Percentiles rank a stretch among this genome's conserved stretches.
phyloP scores from a whole-genome alignment of 2,329 filamentous ascomycete species.

The Penicillium sp. region DNA sequence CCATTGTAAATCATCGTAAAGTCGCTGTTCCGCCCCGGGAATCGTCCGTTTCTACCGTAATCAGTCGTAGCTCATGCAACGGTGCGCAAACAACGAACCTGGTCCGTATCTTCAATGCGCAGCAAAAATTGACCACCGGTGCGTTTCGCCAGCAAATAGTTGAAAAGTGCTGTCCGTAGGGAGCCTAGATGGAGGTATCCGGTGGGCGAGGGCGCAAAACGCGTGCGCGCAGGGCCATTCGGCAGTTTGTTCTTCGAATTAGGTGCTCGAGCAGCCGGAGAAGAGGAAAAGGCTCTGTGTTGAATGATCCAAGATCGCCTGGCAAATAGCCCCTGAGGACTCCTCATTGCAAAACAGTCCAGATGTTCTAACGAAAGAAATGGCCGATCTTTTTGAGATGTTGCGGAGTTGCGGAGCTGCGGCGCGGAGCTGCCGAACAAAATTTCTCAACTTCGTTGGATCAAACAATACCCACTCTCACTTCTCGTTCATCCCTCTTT shows the following conservation, averaged over 20 bases:
- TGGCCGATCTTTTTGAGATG: conserved; percentile 4
- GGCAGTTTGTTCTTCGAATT: conserved; percentile 43
- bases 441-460: conserved; percentile 19
- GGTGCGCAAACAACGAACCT: conserved; percentile 52
- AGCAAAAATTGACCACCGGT: conserved; percentile 89
- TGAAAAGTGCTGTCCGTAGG: conserved; percentile 89
- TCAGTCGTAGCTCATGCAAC: conserved; percentile 27
- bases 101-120: conserved; percentile 92
- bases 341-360: conserved; percentile 28
- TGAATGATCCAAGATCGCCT: conserved; percentile 36
- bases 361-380: background rate
- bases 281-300: conserved; percentile 35
- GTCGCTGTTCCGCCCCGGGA: conserved; percentile 69
- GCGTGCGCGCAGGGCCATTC: conserved; percentile 64
- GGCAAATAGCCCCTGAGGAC: conserved; percentile 23
- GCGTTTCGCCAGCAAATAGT: conserved; percentile 82
- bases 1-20: conserved; percentile 82
- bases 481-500: conserved; percentile 6
- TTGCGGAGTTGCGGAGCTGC: conserved; percentile 20
- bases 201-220: conserved; percentile 94
- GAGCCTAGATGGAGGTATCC: conserved; percentile 92
- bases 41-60: conserved; percentile 71
- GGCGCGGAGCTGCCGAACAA: conserved; percentile 24
- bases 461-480: conserved; percentile 4
- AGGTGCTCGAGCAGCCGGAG: conserved; percentile 24